These are phyloP conservation scores for Cladosporium sphaerospermum DNA, from an alignment of 2,329 filamentous ascomycete species.

Conservation along the genomic window DNA sequence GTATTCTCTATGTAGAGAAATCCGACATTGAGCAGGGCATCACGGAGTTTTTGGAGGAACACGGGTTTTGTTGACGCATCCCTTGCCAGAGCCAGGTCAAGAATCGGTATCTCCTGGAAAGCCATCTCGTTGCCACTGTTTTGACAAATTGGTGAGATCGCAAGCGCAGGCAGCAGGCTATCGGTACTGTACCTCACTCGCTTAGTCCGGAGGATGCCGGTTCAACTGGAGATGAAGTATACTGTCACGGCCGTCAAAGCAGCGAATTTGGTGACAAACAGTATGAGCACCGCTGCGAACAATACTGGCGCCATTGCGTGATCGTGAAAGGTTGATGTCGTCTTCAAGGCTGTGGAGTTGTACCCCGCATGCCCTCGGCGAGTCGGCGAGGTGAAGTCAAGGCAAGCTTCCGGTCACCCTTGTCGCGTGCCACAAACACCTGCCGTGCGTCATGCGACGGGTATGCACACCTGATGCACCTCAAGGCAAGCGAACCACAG, in stretches of 20 bases:
- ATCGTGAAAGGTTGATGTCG: neutral
- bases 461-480: too few species aligned
- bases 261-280: conserved; percentile 16
- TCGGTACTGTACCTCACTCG: neutral
- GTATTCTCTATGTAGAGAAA: conserved; percentile 82
- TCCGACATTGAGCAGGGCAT: conserved; percentile 77
- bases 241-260: conserved; percentile 14
- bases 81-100: conserved; percentile 65
- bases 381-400: neutral
- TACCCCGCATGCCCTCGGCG: neutral
- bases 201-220: neutral
- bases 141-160: neutral
- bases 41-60: conserved; percentile 65
- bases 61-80: conserved; percentile 60
- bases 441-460: too few species aligned
- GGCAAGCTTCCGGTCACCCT: neutral
- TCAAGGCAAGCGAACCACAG: too few species aligned
- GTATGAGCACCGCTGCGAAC: conserved; percentile 13
- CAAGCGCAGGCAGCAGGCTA: neutral
- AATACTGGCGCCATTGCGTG: conserved; percentile 17
- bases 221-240: conserved; percentile 14
- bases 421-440: neutral
- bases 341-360: neutral
- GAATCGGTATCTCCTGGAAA: conserved; percentile 69
- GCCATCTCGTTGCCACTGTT: conserved; percentile 14